These are phyloP conservation scores for Aspergillus asperescens DNA, from an alignment of 495 filamentous ascomycete genomes.

Conservation along the genomic window DNA sequence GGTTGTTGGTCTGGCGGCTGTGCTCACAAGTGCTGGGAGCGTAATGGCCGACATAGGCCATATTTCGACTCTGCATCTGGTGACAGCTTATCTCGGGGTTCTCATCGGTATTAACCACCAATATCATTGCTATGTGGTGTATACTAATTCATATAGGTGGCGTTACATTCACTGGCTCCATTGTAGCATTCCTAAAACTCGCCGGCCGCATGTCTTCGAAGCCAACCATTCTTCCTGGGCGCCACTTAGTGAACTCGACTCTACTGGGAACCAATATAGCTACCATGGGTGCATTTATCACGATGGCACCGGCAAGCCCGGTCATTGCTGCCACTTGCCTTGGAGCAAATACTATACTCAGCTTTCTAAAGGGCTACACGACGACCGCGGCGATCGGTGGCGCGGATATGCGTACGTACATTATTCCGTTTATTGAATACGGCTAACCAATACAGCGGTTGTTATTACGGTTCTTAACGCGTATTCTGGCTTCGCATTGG, in stretches of 20 bases:
- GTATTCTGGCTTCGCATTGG: constrained; percentile 77
- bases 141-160: constrained; percentile 41
- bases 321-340: constrained; percentile 68
- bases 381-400: constrained; percentile 78
- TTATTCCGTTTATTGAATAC: too few relatives aligned
- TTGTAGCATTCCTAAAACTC: constrained; percentile 77
- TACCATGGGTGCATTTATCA: constrained; percentile 73
- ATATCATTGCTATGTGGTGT: too few relatives aligned
- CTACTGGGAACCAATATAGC: constrained; percentile 66
- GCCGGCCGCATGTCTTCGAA: constrained; percentile 70
- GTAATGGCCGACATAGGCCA: constrained; percentile 64
- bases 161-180: constrained; percentile 77
- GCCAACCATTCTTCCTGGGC: constrained; percentile 60
- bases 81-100: constrained; percentile 74
- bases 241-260: constrained; percentile 64
- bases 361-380: constrained; percentile 76
- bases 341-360: constrained; percentile 64
- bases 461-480: constrained; percentile 83
- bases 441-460: constrained; percentile 42
- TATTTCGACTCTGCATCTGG: constrained; percentile 66
- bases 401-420: constrained; percentile 66
- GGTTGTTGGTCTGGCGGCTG: constrained; percentile 75
- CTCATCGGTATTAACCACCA: constrained; percentile 52
- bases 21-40: constrained; percentile 75
- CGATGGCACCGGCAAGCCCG: constrained; percentile 67